Evolutionary conservation across 2,329 filamentous ascomycete species (phyloP), one percentile per base, ranked within the genome.

Genomic region (Ophiostoma sp.): DNA sequence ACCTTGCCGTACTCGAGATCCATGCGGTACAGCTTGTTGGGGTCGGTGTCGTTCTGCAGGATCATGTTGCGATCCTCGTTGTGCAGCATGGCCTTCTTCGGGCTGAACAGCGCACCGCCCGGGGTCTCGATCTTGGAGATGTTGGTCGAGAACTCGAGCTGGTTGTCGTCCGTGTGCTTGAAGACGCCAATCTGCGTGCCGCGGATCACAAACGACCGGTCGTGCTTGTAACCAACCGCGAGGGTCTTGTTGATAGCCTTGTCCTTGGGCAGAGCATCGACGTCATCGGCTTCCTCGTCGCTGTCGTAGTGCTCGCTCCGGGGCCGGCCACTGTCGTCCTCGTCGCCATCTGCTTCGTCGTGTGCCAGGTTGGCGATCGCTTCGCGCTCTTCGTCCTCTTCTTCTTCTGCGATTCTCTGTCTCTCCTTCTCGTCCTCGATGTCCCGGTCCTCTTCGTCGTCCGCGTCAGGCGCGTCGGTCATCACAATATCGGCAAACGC

Each of bases 151-250:
- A 98, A 99, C 76, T 98, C 91, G 16, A 99, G 85, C 72, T 94
- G 89, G 77, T 98, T 96, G 79, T 96, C 91, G 0, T 88, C 83
- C 0, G 93, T 97, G 76, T 99, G 95, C 78, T 96, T 98, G 85
- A 99, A 99, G 55, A 99, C 95, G 67, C 95, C 95, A 77, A 99
- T 99, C 84, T 98, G 97, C 74, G 93, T 95, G 44, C 95, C 95
- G 72, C 95, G 90, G 60, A 99, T 93, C 68, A 99, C 95, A 74
- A 98, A 99, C 0, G 95, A 98, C 70, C 95, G 87, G 76, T 99
- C 95, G 73, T 97, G 91, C 79, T 96, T 98, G 81, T 97, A 97
- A 68, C 95, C 95, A 66, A 99, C 95, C 12, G 95, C 95, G 67
- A 99, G 85, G 75, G 93, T 96, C 81, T 98, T 99, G 74, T 96